Evolutionary conservation across 805 yeast genomes (phyloP).

Genomic region (Starmerella kuoi): DNA sequence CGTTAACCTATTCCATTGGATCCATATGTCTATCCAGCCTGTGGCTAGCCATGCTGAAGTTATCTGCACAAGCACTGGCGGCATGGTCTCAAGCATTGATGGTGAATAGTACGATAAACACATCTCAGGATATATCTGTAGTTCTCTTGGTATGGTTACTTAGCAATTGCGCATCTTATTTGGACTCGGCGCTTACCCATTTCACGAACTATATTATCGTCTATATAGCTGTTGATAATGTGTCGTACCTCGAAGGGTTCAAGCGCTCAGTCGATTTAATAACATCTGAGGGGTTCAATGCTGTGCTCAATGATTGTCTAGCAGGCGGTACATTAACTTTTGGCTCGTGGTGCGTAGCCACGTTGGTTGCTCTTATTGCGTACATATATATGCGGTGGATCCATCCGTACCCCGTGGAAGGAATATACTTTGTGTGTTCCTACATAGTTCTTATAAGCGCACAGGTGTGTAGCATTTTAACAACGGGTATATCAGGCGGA

Average conservation of each 20-base stretch:
- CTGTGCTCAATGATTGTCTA: constrained; percentile 71
- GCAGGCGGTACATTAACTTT: constrained; percentile 69
- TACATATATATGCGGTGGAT: constrained; percentile 58
- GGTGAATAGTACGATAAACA: constrained; percentile 8
- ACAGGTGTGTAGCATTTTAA: constrained; percentile 62
- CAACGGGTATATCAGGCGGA: constrained; percentile 69
- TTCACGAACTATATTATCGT: constrained; percentile 87
- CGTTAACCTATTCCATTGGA: constrained; percentile 78
- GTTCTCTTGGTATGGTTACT: constrained; percentile 19
- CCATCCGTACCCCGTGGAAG: constrained; percentile 44
- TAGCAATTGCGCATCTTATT: constrained; percentile 37
- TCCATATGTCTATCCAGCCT: constrained; percentile 78
- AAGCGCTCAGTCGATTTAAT: constrained; percentile 71
- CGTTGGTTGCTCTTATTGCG: constrained; percentile 49
- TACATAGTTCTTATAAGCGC: constrained; percentile 60
- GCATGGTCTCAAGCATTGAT: constrained; percentile 17
- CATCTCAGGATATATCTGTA: constrained; percentile 13
- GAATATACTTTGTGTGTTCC: constrained; percentile 39
- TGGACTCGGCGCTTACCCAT: constrained; percentile 72
- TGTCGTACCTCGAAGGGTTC: constrained; percentile 60
- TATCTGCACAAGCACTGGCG: constrained; percentile 25
- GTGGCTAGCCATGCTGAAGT: constrained; percentile 58
- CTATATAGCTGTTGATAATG: constrained; percentile 77
- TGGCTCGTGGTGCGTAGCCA: constrained; percentile 60
- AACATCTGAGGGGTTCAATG: constrained; percentile 70